Base-by-base conservation (phyloP, 1,284 basidiomycete genomes). In the Cutaneotrichosporon curvatum region DNA sequence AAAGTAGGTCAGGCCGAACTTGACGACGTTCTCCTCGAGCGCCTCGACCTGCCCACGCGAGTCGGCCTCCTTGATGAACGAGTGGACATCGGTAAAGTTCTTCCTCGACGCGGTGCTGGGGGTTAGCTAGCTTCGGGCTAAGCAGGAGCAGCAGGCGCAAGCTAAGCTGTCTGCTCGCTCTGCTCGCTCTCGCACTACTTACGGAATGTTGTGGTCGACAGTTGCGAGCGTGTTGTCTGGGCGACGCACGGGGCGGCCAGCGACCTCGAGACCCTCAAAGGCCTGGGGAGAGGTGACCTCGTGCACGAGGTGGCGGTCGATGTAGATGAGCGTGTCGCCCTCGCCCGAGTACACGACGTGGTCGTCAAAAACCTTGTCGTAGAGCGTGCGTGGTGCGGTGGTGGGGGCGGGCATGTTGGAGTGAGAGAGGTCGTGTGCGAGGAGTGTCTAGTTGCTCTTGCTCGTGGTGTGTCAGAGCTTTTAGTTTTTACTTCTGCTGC, bases 261-360 rank as follows among this genome's bases (percentile, higher is more conserved):
- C 87, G 59, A 79, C 84, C 55, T 88, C 81, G 80, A 96, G 76
- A 66, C 91, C 91, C 72, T 95, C 91, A 61, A 96, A 96, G 1
- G 91, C 91, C 70, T 96, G 92, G 30, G 91, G 91, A 54, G 86
- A 91, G 16, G 92, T 95, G 43, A 96, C 91, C 77, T 95, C 91
- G 63, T 95, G 91, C 15, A 92, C 85, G 45, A 96, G 80, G 71
- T 96, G 91, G 46, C 90, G 90, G 75, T 95, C 91, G 60, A 95
- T 94, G 76, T 91, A 95, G 63, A 95, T 79, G 55, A 95, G 79
- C 21, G 87, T 84, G 47, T 88, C 79, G 44, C 88, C 91, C 63
- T 88, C 82, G 40, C 86, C 83, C 58, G 85, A 81, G 58, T 79
- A 57, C 36, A 95, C 84, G 63, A 92, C 80, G 73, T 95, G 90